Base-by-base conservation (phyloP, 1,284 basidiomycete genomes). In the Wallemia hederae region DNA sequence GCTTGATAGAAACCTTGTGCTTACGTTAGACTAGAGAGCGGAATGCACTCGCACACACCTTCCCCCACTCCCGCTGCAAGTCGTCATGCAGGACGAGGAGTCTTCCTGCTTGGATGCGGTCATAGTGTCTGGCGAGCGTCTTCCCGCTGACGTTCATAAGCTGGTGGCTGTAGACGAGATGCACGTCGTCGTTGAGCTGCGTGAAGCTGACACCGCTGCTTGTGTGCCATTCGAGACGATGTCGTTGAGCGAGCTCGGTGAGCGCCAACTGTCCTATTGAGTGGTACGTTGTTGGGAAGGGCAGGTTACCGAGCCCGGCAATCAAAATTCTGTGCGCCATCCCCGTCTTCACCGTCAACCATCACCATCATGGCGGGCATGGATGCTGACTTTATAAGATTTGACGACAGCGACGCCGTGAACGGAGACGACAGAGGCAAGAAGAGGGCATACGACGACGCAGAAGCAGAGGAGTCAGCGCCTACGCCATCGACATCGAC, bases 351-450 rank as follows among this genome's bases (percentile, higher is more conserved):
- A 31, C 29, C 29, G 29, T 17, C 29, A 31, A 31, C 29, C 29
- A 31, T 17, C 29, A 49, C 39, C 14, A 49, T 11, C 5, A 49
- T 22, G 39, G 39, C 39, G 19, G 39, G 9, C 5, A 9, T 49
- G 14, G 39, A 49, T 17, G 39, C 39, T 49, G 39, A 49, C n/a
- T 49, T 49, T 59, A 27, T 24, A 55, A 26, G 29, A 59, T 14
- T 59, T 61, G 58, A 56, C 31, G 59, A 59, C 22, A 25, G 24
- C 61, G 24, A 62, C 58, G 34, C 58, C 61, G 26, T 63, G 61
- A 2, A 63, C 59, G 60, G 64, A 61, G 56, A 62, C 62, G 55
- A 59, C 66, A n/a, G 61, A 60, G 33, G 63, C 5, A 49, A 66
- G 58, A 58, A 63, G 22, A 64, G 65, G 59, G 63, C 62, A 39